These are phyloP conservation scores for Zymoseptoria ardabiliae DNA, from an alignment of 2,329 filamentous ascomycete genomes.

Conservation along the genomic window DNA sequence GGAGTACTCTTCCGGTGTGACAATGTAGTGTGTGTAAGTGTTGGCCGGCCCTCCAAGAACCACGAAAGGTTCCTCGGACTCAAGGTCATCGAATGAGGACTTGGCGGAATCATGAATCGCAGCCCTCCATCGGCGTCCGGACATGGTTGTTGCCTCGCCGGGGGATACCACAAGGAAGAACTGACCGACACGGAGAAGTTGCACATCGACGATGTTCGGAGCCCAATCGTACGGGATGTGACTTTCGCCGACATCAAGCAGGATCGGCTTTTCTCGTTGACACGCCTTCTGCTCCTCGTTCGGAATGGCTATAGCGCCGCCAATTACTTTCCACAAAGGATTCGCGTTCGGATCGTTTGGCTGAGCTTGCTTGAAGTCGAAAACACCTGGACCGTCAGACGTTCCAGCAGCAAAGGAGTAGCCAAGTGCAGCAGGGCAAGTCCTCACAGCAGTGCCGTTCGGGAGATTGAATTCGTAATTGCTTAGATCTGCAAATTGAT, in stretches of 20 bases:
- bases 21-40: slow-evolving; percentile 76
- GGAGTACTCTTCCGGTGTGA: slow-evolving; percentile 71
- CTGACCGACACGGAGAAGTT: slow-evolving; percentile 76
- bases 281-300: slow-evolving; percentile 63
- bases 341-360: slow-evolving; percentile 64
- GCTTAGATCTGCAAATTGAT: slow-evolving; percentile 77
- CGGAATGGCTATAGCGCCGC: slow-evolving; percentile 63
- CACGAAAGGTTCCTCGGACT: slow-evolving; percentile 56
- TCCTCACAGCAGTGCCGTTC: slow-evolving; percentile 62
- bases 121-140: slow-evolving; percentile 76
- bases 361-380: slow-evolving; percentile 88
- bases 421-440: slow-evolving; percentile 80
- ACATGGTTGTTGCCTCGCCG: slow-evolving; percentile 88
- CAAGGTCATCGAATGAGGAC: slow-evolving; percentile 13
- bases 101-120: slow-evolving; percentile 53
- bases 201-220: slow-evolving; percentile 85
- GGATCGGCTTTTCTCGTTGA: slow-evolving; percentile 73
- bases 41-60: slow-evolving; percentile 86
- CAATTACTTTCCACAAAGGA: slow-evolving; percentile 73
- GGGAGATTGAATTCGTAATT: slow-evolving; percentile 65
- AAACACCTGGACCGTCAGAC: slow-evolving; percentile 80
- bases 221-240: slow-evolving; percentile 74
- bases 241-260: slow-evolving; percentile 84
- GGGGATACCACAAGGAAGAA: slow-evolving; percentile 76
- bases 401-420: slow-evolving; percentile 92